These are phyloP conservation scores for Rostrohypoxylon terebratum DNA, from an alignment of 495 filamentous ascomycete species.

Conservation along the genomic window DNA sequence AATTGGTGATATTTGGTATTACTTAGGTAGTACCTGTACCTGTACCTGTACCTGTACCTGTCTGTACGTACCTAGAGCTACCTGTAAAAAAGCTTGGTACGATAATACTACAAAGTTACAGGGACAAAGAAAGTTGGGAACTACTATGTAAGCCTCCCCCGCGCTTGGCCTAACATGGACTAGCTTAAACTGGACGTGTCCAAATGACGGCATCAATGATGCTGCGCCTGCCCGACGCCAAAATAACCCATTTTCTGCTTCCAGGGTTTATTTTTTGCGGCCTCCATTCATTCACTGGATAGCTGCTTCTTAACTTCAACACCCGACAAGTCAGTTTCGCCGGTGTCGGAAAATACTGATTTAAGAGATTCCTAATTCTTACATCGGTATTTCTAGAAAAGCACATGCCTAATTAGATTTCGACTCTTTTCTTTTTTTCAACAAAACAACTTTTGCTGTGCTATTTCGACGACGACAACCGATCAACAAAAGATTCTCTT, in stretches of 20 bases:
- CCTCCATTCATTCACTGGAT: conserved; percentile 6
- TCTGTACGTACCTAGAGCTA: conserved; percentile 9
- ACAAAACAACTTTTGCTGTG: background rate
- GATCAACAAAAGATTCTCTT: background rate
- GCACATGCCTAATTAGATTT: background rate
- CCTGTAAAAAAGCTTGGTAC: background rate
- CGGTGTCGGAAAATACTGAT: background rate
- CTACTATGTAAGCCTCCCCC: conserved; percentile 19
- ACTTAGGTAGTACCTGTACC: too few relatives aligned
- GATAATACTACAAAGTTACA: conserved; percentile 1
- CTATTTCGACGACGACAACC: background rate
- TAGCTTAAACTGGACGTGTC: conserved; percentile 43
- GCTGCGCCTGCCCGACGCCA: conserved; percentile 38
- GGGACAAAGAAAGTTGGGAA: background rate
- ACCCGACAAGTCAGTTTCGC: conserved; percentile 6
- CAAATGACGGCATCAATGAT: conserved; percentile 48
- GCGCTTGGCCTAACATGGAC: conserved; percentile 31
- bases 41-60: too few relatives aligned
- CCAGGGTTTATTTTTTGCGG: conserved; percentile 13
- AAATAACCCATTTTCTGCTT: conserved; percentile 14
- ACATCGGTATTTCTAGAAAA: background rate
- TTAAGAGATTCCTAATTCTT: background rate
- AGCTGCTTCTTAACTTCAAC: background rate
- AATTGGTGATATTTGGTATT: background rate
- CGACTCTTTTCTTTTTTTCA: too few relatives aligned